These are phyloP conservation scores for Chytriomyces sp. DNA, from an alignment of 192 early-diverging fungal species.

Conservation along the genomic window DNA sequence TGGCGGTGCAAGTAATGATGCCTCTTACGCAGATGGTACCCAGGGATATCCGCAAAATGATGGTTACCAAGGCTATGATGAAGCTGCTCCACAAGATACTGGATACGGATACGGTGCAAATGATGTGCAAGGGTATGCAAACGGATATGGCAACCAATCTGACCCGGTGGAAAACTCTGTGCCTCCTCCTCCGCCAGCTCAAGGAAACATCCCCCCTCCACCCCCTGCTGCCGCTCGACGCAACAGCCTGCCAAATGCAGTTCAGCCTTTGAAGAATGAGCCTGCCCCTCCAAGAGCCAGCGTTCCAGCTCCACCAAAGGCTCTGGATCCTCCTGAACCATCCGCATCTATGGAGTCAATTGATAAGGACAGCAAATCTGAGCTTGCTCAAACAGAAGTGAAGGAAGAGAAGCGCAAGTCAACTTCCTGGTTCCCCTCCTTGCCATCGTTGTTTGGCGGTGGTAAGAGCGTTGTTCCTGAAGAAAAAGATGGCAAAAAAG, in stretches of 20 bases:
- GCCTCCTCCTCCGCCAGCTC: background rate
- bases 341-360: background rate
- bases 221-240: background rate
- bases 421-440: slow-evolving; percentile 37
- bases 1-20: background rate
- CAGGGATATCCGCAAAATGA: background rate
- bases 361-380: slow-evolving; percentile 58
- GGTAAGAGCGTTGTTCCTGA: slow-evolving; percentile 31
- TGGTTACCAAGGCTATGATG: background rate
- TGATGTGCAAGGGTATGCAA: slow-evolving; percentile 1
- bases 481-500: slow-evolving; percentile 37
- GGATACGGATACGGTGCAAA: background rate
- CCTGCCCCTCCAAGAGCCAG: background rate
- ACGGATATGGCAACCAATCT: background rate
- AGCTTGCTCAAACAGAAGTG: slow-evolving; percentile 34
- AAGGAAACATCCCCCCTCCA: background rate
- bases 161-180: background rate
- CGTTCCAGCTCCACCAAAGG: background rate
- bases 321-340: background rate
- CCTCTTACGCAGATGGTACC: background rate
- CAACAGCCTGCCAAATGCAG: background rate
- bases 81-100: background rate
- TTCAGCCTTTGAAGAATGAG: background rate
- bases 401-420: slow-evolving; percentile 33
- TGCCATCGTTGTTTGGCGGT: slow-evolving; percentile 47